A percentile compares a stretch with the other conserved stretches of the same genome.
These are phyloP conservation scores for Boeremia lycopersici DNA, from an alignment of 2,329 filamentous ascomycete species.

Conservation along the genomic window DNA sequence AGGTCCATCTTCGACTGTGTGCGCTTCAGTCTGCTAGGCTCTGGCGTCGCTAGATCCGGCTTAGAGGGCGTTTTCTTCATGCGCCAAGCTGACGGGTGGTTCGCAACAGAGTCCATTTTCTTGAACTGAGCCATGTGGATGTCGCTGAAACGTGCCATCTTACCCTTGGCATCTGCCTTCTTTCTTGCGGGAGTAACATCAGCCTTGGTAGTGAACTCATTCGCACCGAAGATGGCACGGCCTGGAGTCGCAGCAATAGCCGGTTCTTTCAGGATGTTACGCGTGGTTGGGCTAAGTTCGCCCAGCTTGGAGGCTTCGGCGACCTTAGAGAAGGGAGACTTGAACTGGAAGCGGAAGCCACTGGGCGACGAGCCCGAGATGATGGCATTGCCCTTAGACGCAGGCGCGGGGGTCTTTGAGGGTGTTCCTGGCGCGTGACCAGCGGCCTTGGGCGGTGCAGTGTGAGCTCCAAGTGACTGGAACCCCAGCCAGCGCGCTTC, in stretches of 20 bases:
- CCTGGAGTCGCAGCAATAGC: slow-evolving; percentile 62
- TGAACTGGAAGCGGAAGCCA: slow-evolving; percentile 68
- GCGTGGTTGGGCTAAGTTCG: slow-evolving; percentile 61
- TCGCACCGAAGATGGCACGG: slow-evolving; percentile 40
- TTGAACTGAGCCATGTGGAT: slow-evolving; percentile 87
- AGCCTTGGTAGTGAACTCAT: slow-evolving; percentile 43
- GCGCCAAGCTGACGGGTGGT: slow-evolving; percentile 80
- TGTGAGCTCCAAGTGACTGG: slow-evolving; percentile 65
- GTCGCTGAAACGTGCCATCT: slow-evolving; percentile 78
- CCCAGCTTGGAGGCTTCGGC: slow-evolving; percentile 73
- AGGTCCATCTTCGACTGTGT: slow-evolving; percentile 66
- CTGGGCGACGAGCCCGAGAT: slow-evolving; percentile 57
- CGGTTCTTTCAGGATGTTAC: slow-evolving; percentile 67
- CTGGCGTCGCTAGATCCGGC: slow-evolving; percentile 55
- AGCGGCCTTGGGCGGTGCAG: slow-evolving; percentile 54
- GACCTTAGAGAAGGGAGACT: slow-evolving; percentile 59
- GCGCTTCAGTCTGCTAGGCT: slow-evolving; percentile 57
- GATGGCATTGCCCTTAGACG: slow-evolving; percentile 24
- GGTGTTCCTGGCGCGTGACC: slow-evolving; percentile 65
- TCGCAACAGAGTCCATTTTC: slow-evolving; percentile 96
- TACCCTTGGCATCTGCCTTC: slow-evolving; percentile 81
- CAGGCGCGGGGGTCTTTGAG: slow-evolving; percentile 57
- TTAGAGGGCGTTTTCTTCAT: slow-evolving; percentile 52
- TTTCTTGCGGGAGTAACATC: slow-evolving; percentile 63
- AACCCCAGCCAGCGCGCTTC: slow-evolving; percentile 85